These are phyloP conservation scores for Cystobasidium onofrii DNA, from an alignment of 768 basidiomycete species.

Conservation along the genomic window DNA sequence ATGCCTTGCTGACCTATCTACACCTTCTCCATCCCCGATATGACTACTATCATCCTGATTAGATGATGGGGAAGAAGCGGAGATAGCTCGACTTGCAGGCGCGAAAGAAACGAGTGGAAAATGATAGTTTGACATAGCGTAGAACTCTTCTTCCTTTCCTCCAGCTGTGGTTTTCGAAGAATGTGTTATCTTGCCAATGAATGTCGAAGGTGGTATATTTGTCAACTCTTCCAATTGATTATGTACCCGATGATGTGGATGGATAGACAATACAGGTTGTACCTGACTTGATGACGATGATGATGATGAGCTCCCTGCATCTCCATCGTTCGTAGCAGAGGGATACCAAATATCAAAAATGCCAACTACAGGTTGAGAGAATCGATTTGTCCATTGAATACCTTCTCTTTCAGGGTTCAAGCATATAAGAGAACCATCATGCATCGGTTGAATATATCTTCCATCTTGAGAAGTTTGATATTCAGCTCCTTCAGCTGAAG, in stretches of 20 bases:
- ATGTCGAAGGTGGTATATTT: constrained; percentile 54
- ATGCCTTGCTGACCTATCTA: not conserved
- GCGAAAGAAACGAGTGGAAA: constrained; percentile 66
- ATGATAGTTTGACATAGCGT: constrained; percentile 67
- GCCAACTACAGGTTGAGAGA: constrained; percentile 52
- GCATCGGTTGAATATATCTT: constrained; percentile 68
- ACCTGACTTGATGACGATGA: constrained; percentile 33
- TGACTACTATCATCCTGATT: constrained; percentile 39
- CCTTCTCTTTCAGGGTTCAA: constrained; percentile 49
- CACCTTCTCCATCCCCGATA: not conserved
- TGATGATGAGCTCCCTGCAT: constrained; percentile 40
- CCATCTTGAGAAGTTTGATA: constrained; percentile 60
- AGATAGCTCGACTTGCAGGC: constrained; percentile 42
- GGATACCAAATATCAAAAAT: constrained; percentile 65
- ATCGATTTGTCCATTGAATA: constrained; percentile 39
- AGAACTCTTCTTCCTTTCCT: constrained; percentile 59
- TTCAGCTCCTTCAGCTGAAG: constrained; percentile 3
- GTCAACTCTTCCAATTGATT: constrained; percentile 46
- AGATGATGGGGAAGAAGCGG: constrained; percentile 30
- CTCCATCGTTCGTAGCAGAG: constrained; percentile 33
- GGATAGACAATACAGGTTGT: constrained; percentile 30
- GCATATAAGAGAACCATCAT: constrained; percentile 68
- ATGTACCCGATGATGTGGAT: constrained; percentile 47
- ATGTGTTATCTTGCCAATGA: constrained; percentile 60
- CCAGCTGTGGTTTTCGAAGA: constrained; percentile 47